Percentiles rank a stretch among this genome's conserved stretches.
Evolutionary conservation across 495 filamentous ascomycete genomes (phyloP).

Genomic region (Glutinoglossum americanum): DNA sequence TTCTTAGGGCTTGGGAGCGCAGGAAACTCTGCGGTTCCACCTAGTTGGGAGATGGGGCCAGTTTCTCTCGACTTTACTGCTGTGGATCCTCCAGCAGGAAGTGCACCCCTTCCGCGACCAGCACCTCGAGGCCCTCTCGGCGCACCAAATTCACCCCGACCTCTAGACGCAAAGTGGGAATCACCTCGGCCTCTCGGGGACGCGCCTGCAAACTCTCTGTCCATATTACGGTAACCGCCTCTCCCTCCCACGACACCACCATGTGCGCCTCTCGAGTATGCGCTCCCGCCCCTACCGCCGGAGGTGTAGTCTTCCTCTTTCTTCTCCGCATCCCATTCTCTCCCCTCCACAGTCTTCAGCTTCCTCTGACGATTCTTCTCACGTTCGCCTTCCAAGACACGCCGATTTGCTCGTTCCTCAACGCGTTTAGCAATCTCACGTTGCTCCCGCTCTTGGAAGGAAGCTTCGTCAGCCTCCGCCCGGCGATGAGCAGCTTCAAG

Average conservation of each 20-base stretch:
- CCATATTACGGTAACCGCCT: conserved; percentile 1
- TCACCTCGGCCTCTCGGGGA: conserved; percentile 5
- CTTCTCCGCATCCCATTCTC: conserved; percentile 65
- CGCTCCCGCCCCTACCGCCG: conserved; percentile 22
- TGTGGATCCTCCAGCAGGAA: background rate
- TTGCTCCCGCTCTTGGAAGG: conserved; percentile 43
- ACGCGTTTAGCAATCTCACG: conserved; percentile 29
- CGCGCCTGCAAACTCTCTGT: background rate
- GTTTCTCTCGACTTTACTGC: background rate
- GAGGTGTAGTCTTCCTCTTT: conserved; percentile 33
- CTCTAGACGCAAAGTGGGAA: background rate
- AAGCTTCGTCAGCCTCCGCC: conserved; percentile 45
- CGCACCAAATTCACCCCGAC: background rate
- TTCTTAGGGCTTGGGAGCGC: background rate
- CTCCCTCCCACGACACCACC: conserved; percentile 25
- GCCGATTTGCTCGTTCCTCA: conserved; percentile 31
- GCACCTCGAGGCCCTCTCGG: conserved; percentile 10
- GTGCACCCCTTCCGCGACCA: background rate
- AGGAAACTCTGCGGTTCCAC: background rate
- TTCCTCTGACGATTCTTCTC: conserved; percentile 54
- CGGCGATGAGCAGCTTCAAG: conserved; percentile 38
- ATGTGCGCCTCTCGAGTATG: conserved; percentile 32
- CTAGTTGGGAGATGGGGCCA: background rate
- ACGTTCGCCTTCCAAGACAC: conserved; percentile 44
- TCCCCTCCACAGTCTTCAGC: conserved; percentile 36